Base-by-base conservation (phyloP, 768 basidiomycete species). In the Boletus reticuloceps region DNA sequence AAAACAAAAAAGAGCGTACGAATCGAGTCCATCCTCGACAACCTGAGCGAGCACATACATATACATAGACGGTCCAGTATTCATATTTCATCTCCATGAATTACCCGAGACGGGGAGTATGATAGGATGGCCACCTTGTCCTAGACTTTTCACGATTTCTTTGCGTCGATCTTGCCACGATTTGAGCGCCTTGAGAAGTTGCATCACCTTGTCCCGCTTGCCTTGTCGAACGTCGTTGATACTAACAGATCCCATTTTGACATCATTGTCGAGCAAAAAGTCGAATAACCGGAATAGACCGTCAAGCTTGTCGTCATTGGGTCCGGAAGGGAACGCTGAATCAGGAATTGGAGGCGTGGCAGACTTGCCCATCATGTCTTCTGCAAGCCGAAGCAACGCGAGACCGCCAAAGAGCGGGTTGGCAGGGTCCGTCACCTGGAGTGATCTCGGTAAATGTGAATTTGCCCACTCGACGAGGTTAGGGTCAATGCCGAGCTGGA, bases 161-260 rank as follows among this genome's bases (percentile, higher is more conserved):
- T 70, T 77, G 34, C 88, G 72, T 73, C 86, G 88, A 38, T 94
- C 91, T 68, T 92, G 88, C 91, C 91, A 92, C 0, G 72, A 69
- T 71, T 84, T 89, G 62, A 94, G 67, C 37, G 89, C 88, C 61
- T 78, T 83, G 63, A 98, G 68, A 34, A 98, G 74, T 69, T 93
- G 88, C 5, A 87, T 62, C 56, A 96, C 82, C 75, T 91, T 94
- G 43, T 89, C 86, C 46, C 84, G 77, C 67, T 88, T 91, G 31
- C 90, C 91, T 57, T 84, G 82, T 48, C 91, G 79, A 34, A 98
- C 79, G 71, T 98, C 96, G 67, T 96, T 96, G 73, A 97, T 95
- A 63, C 90, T 94, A 32, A 98, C 88, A 57, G 85, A 83, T 10
- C 90, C 94, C 78, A 96, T 91, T 73, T 89, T 88, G 54, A 95